Evolutionary conservation across 306 rosid genomes (phyloP), one percentile per base, ranked within the genome.

Genomic region (Phaseolus lunatus): DNA sequence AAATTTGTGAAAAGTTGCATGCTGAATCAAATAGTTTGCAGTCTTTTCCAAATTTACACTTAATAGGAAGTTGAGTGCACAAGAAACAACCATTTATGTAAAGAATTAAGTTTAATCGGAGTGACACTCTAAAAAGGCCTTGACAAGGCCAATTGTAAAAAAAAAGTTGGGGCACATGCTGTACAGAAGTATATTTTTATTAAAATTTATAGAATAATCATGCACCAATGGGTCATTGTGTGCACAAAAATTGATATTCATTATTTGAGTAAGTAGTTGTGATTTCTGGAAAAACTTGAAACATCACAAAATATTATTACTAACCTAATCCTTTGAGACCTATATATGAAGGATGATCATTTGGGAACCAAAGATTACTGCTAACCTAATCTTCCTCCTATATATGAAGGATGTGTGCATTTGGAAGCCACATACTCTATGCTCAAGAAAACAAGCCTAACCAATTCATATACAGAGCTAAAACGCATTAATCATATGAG

Each of bases 41-140:
- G 33, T 20, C 65, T 33, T 45, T 61, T 78, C n/a, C 78, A 70
- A 82, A 79, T 57, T 52, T 43, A 37, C 66, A 75, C 44, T 70
- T 41, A 61, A 16, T 37, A 31, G 72, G 33, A 70, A 70, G 63
- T 63, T 44, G 65, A 48, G 70, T 62, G 49, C 41, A 45, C 63
- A 33, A 15, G 78, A 71, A 69, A 54, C 47, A 63, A 65, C 37
- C 56, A 70, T 73, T 67, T 56, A 59, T 27, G 19, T 72, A 57
- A 19, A 74, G 44, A 15, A 26, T 54, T 33, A 54, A 69, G 23
- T 67, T n/a, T 19, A 27, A 29, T 31, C 2, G 3, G 41, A 59
- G 66, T 58, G 66, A 59, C 66, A 59, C 44, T 15, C 20, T 61
- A 61, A 44, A 61, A 61, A 29, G 20, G 29, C 67, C 23, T 61